A percentile compares a stretch with the other conserved stretches of the same genome.
Evolutionary conservation across 257 asterid species (phyloP).

Genomic region (Cynanchum wilfordii): DNA sequence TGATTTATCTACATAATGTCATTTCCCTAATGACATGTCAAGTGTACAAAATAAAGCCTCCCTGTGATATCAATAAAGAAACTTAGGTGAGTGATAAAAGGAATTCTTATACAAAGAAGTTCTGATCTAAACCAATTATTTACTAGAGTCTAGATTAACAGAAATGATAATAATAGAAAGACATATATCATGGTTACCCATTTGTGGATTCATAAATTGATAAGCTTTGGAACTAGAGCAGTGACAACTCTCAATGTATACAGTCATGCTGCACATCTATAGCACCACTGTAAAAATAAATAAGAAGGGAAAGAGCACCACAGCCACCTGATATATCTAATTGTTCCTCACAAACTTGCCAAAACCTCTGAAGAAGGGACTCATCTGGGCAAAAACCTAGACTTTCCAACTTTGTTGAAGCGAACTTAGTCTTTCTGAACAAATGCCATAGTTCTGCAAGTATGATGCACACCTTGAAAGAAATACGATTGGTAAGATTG

Average conservation of each 20-base stretch:
- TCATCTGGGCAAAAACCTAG: constrained; percentile 66
- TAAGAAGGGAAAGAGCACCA: constrained; percentile 21
- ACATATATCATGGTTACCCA: not conserved
- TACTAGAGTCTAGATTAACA: not conserved
- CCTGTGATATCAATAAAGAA: not conserved
- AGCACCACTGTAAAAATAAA: constrained; percentile 9
- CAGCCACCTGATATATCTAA: constrained; percentile 64
- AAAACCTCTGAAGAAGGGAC: constrained; percentile 54
- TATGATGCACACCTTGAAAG: constrained; percentile 62
- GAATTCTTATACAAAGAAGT: not conserved
- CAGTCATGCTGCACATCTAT: constrained; percentile 1
- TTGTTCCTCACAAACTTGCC: constrained; percentile 78
- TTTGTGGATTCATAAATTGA: not conserved
- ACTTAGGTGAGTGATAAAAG: not conserved
- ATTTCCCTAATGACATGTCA: not conserved
- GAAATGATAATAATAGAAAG: constrained; percentile 2
- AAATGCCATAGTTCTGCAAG: constrained; percentile 84
- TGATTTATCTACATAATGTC: not conserved
- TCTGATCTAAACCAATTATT: not conserved
- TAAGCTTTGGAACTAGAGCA: not conserved
- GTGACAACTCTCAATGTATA: not conserved
- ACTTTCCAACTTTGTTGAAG: constrained; percentile 57
- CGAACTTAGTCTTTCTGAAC: constrained; percentile 62
- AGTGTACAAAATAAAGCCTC: not conserved
- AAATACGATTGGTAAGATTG: constrained; percentile 13